Evolutionary conservation across 352 stramenopile genomes (phyloP).

Genomic region (Halophytophthora polymorphica): DNA sequence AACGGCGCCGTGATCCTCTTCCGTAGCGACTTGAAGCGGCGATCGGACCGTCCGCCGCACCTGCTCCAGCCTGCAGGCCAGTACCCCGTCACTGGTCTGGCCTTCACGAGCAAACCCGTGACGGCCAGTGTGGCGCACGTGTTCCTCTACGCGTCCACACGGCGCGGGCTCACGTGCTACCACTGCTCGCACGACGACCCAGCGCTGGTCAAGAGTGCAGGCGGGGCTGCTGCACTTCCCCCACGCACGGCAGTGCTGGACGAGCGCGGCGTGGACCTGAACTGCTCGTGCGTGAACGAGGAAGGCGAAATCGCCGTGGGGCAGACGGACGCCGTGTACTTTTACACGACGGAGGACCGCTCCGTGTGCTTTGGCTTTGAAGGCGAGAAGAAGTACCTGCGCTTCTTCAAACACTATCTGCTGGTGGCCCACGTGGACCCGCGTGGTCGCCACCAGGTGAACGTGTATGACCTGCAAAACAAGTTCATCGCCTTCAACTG

Average conservation of each 20-base stretch:
- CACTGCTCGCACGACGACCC: constrained; percentile 83
- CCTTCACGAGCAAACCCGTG: constrained; percentile 79
- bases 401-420: constrained; percentile 89
- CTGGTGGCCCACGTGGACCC: constrained; percentile 81
- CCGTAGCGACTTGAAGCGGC: constrained; percentile 73
- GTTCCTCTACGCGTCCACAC: constrained; percentile 79
- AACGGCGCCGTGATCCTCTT: constrained; percentile 86
- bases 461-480: constrained; percentile 91
- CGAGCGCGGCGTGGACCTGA: constrained; percentile 76
- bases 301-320: constrained; percentile 82
- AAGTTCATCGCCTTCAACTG: constrained; percentile 93
- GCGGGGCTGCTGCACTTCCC: constrained; percentile 52
- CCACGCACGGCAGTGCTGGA: constrained; percentile 76
- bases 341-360: constrained; percentile 87
- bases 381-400: constrained; percentile 82
- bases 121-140: constrained; percentile 58
- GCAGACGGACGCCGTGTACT: constrained; percentile 86
- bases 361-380: constrained; percentile 88
- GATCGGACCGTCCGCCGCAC: constrained; percentile 61
- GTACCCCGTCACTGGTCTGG: constrained; percentile 70
- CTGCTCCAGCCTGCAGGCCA: constrained; percentile 78
- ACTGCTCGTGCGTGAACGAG: constrained; percentile 82
- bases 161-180: constrained; percentile 78
- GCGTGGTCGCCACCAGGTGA: constrained; percentile 80
- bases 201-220: constrained; percentile 67